Evolutionary conservation across 768 basidiomycete species (phyloP).

Genomic region (Naganishia vishniacii): DNA sequence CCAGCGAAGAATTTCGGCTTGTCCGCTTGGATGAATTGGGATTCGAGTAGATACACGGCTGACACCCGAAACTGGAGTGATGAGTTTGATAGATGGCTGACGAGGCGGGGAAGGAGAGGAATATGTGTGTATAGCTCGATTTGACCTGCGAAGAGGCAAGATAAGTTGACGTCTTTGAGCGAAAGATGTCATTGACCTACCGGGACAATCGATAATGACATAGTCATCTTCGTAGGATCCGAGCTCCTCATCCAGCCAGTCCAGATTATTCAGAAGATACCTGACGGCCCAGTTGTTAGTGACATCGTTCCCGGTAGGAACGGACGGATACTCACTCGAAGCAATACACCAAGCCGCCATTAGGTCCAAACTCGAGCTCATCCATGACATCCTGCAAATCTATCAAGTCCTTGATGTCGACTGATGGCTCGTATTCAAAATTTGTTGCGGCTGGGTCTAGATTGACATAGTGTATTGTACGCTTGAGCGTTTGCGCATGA

Average conservation of each 20-base stretch:
- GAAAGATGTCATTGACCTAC: conserved; percentile 16
- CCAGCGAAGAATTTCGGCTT: conserved; percentile 97
- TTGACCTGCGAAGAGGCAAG: conserved; percentile 64
- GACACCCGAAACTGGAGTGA: conserved; percentile 74
- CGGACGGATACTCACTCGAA: conserved; percentile 78
- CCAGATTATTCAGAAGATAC: conserved; percentile 92
- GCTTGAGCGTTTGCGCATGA: conserved; percentile 73
- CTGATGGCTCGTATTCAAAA: conserved; percentile 84
- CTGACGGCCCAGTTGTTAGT: conserved; percentile 50
- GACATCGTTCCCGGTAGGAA: not conserved
- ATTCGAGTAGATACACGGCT: conserved; percentile 88
- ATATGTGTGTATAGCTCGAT: conserved; percentile 99
- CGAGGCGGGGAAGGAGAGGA: conserved; percentile 85
- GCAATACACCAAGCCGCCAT: conserved; percentile 94
- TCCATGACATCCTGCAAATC: conserved; percentile 92
- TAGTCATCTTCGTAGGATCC: conserved; percentile 95
- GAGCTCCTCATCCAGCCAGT: conserved; percentile 95
- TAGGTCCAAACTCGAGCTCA: conserved; percentile 90
- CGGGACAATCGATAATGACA: conserved; percentile 52
- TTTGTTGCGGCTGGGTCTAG: conserved; percentile 92
- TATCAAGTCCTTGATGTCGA: conserved; percentile 90
- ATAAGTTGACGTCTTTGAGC: not conserved
- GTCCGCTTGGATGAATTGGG: conserved; percentile 95
- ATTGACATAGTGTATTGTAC: conserved; percentile 88
- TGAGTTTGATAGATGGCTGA: conserved; percentile 58